phyloP scores from a whole-genome alignment of 805 yeast species.

The Hanseniaspora occidentalis region DNA sequence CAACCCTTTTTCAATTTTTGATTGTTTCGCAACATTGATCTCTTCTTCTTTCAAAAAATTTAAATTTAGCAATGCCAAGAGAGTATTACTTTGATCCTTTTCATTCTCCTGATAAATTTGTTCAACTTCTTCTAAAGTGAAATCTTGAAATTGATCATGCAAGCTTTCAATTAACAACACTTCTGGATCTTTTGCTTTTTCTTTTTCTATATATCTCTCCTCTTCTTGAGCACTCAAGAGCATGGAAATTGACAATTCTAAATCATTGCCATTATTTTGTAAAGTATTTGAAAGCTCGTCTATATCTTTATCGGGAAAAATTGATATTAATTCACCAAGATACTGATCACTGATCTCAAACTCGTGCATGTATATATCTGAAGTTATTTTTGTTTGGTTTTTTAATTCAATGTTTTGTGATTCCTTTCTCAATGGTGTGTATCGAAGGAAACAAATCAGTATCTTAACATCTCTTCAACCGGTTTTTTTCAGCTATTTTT shows the following conservation, averaged over 20 bases:
- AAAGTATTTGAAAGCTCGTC: slow-evolving; percentile 22
- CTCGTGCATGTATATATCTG: neutral
- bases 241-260: slow-evolving; percentile 10
- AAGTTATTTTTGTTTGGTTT: neutral
- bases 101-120: neutral
- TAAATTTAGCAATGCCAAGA: slow-evolving; percentile 11
- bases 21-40: neutral
- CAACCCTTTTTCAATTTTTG: neutral
- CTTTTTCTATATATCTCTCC: neutral
- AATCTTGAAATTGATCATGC: neutral
- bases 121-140: neutral
- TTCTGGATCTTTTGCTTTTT: neutral
- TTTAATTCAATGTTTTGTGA: too few relatives aligned
- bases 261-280: slow-evolving; percentile 22
- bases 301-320: slow-evolving; percentile 34
- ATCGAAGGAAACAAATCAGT: too few relatives aligned
- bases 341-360: neutral
- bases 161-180: neutral
- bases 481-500: too few relatives aligned
- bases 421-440: too few relatives aligned
- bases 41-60: slow-evolving; percentile 11
- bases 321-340: slow-evolving; percentile 21
- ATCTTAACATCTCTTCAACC: too few relatives aligned
- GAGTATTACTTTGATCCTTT: slow-evolving; percentile 3
- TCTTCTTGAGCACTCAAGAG: neutral